A percentile compares a stretch with the other conserved stretches of the same genome.
These are phyloP conservation scores for Neotropicomus parvogracilis DNA, from an alignment of 1,284 basidiomycete genomes.

Conservation along the genomic window DNA sequence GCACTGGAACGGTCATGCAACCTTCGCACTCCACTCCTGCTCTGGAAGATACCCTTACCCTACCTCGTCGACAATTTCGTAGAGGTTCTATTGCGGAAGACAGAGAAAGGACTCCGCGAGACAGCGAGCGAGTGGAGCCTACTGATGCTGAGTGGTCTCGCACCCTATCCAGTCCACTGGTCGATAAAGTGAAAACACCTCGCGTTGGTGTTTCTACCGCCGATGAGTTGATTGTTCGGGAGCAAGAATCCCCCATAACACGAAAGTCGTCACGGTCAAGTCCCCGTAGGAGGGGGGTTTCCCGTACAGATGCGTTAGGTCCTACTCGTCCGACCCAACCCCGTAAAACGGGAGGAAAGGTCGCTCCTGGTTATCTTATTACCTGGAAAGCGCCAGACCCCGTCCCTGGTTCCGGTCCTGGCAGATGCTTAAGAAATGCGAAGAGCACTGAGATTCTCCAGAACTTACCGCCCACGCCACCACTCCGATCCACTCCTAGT, in stretches of 20 bases:
- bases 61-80: slow-evolving; percentile 24
- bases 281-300: slow-evolving; percentile 20
- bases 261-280: slow-evolving; percentile 20
- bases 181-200: slow-evolving; percentile 19
- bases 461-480: slow-evolving; percentile 11
- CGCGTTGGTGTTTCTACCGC: slow-evolving; percentile 19
- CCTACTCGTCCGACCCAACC: slow-evolving; percentile 16
- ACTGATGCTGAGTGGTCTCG: slow-evolving; percentile 23
- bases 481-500: slow-evolving; percentile 31
- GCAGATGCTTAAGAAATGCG: slow-evolving; percentile 23
- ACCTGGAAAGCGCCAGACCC: slow-evolving; percentile 27
- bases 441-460: slow-evolving; percentile 32
- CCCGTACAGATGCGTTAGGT: slow-evolving; percentile 15
- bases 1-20: slow-evolving; percentile 17
- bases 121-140: slow-evolving; percentile 26
- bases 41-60: slow-evolving; percentile 26
- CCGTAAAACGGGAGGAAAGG: slow-evolving; percentile 24
- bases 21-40: slow-evolving; percentile 29
- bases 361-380: slow-evolving; percentile 25
- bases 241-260: slow-evolving; percentile 18
- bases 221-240: slow-evolving; percentile 22
- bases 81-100: slow-evolving; percentile 30
- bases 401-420: slow-evolving; percentile 14
- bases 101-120: slow-evolving; percentile 24
- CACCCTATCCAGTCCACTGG: slow-evolving; percentile 9